phyloP scores from a whole-genome alignment of 805 yeast species.

The Candida verbasci region DNA sequence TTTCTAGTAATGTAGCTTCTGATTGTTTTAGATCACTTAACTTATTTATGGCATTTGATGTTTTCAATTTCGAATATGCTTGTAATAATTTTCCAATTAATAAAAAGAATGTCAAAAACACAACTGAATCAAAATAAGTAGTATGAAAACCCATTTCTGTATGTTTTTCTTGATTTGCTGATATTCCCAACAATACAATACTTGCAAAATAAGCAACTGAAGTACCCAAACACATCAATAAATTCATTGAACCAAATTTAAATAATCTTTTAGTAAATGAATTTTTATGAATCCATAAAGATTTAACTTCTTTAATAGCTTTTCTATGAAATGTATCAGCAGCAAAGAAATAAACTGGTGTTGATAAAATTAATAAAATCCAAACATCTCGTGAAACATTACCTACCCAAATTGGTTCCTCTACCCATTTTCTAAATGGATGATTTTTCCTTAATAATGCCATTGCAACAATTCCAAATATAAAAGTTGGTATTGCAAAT shows the following conservation, averaged over 20 bases:
- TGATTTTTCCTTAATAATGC: slow-evolving; percentile 44
- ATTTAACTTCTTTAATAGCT: slow-evolving; percentile 54
- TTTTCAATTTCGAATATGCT: slow-evolving; percentile 59
- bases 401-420: slow-evolving; percentile 60
- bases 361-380: slow-evolving; percentile 59
- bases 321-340: slow-evolving; percentile 70
- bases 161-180: slow-evolving; percentile 29
- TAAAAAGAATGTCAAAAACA: slow-evolving; percentile 67
- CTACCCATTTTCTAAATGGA: slow-evolving; percentile 48
- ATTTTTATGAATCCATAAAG: slow-evolving; percentile 54
- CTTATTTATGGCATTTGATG: slow-evolving; percentile 59
- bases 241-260: slow-evolving; percentile 74
- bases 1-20: slow-evolving; percentile 40
- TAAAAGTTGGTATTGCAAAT: slow-evolving; percentile 63
- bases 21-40: slow-evolving; percentile 50
- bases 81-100: slow-evolving; percentile 69
- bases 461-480: slow-evolving; percentile 70
- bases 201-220: slow-evolving; percentile 68
- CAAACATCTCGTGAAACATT: slow-evolving; percentile 59
- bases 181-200: slow-evolving; percentile 48
- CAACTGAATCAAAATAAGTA: slow-evolving; percentile 76
- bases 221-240: slow-evolving; percentile 70
- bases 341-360: slow-evolving; percentile 71
- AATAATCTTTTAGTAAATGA: slow-evolving; percentile 54
- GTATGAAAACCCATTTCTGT: slow-evolving; percentile 46